Conservation (phyloP, 225 moss, liverwort and hornwort genomes). For the Physcomitrium patens region DNA sequence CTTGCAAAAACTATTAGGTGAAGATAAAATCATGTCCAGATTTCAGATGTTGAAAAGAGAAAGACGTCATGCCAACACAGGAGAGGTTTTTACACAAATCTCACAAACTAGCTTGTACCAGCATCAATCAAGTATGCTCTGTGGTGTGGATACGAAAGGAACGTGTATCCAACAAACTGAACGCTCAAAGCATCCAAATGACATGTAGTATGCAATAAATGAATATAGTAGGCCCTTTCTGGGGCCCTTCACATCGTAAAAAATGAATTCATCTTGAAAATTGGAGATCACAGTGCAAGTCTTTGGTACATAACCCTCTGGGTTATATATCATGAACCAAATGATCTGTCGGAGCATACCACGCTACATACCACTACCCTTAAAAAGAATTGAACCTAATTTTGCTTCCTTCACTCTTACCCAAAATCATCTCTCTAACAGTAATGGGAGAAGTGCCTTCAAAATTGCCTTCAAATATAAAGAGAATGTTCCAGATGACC, state of each 20-base stretch:
- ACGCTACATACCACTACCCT: constrained; percentile 16
- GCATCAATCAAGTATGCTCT: background rate
- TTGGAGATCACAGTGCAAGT: constrained; percentile 28
- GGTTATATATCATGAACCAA: constrained; percentile 23
- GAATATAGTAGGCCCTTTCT: background rate
- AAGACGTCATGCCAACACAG: background rate
- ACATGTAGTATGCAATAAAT: constrained; percentile 3
- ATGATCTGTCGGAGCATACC: constrained; percentile 25
- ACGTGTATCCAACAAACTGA: constrained; percentile 7
- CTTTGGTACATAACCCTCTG: constrained; percentile 18
- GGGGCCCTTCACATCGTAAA: constrained; percentile 18
- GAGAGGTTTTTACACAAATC: constrained; percentile 11
- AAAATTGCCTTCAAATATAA: constrained; percentile 20
- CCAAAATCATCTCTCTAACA: constrained; percentile 16
- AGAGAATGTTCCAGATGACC: constrained; percentile 25
- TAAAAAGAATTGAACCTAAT: constrained; percentile 34
- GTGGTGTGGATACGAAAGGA: background rate
- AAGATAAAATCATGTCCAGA: constrained; percentile 7
- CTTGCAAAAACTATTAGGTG: background rate
- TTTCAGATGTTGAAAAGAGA: background rate
- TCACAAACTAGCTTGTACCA: constrained; percentile 2
- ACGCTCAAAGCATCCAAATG: constrained; percentile 15
- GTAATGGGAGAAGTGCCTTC: constrained; percentile 43
- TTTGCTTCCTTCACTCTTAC: constrained; percentile 18
- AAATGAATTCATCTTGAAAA: constrained; percentile 21